phyloP scores from a whole-genome alignment of 1,139 yeast genomes.

The Candida mesenterica region DNA sequence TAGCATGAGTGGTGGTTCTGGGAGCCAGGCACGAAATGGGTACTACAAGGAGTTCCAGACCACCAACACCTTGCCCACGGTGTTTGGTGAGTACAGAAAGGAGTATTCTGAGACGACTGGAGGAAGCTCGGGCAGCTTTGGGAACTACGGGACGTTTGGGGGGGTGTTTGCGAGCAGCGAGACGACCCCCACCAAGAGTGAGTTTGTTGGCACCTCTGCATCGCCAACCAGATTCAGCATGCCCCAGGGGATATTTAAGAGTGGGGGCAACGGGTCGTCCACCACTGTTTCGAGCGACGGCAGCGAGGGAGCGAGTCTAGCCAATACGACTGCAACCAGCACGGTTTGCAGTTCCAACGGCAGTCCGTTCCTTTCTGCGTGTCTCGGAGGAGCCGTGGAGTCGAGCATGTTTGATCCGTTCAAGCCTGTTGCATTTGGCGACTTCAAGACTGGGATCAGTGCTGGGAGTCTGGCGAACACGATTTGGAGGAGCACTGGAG shows the following conservation, averaged over 20 bases:
- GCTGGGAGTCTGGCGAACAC: conserved; percentile 4
- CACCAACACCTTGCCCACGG: background rate
- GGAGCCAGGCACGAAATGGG: too few species aligned
- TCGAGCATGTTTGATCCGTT: conserved; percentile 23
- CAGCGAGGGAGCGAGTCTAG: background rate
- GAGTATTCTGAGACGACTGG: too few species aligned
- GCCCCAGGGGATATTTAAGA: background rate
- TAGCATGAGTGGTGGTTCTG: background rate
- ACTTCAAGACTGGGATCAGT: background rate
- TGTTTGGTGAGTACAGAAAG: conserved; percentile 5
- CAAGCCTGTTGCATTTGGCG: conserved; percentile 18
- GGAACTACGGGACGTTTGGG: too few species aligned
- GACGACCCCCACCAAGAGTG: background rate
- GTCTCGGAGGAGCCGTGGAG: background rate
- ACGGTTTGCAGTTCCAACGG: too few species aligned
- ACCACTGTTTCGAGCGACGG: background rate
- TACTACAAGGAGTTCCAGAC: too few species aligned
- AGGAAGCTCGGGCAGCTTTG: too few species aligned
- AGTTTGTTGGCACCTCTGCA: background rate
- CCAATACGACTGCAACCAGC: background rate
- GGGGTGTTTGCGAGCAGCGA: background rate
- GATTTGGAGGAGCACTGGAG: conserved; percentile 12
- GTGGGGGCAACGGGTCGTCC: background rate
- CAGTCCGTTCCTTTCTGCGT: conserved; percentile 3
- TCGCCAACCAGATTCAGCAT: background rate